Evolutionary conservation across 306 rosid species (phyloP).

Genomic region (Dalbergia cultrata): DNA sequence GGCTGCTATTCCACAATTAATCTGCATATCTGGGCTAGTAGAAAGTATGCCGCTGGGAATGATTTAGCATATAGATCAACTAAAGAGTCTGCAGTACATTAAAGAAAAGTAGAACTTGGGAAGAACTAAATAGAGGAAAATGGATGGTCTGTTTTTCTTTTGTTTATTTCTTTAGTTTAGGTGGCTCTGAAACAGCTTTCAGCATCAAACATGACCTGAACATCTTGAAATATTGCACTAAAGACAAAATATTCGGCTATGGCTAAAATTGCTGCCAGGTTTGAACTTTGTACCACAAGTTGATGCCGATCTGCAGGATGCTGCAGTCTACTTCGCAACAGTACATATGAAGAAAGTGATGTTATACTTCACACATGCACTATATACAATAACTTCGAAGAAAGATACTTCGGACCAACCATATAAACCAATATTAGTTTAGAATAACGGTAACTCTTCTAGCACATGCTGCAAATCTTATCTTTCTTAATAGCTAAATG

Average conservation of each 20-base stretch:
- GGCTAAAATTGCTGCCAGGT: neutral
- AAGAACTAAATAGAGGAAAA: neutral
- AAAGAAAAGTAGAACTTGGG: neutral
- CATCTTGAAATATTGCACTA: slow-evolving; percentile 53
- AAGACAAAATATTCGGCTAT: slow-evolving; percentile 21
- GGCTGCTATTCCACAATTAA: neutral
- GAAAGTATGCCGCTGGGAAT: neutral
- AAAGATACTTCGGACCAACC: neutral
- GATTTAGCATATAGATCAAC: slow-evolving; percentile 33
- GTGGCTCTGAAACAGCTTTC: slow-evolving; percentile 50
- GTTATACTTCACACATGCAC: neutral
- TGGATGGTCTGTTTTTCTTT: neutral
- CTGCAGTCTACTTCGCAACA: neutral
- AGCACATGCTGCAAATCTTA: neutral
- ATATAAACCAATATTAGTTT: neutral
- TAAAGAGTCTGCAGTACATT: neutral
- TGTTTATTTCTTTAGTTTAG: neutral
- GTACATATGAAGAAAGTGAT: neutral
- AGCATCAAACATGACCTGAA: slow-evolving; percentile 73
- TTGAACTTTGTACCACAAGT: neutral
- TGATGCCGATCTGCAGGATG: neutral
- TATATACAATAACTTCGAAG: neutral
- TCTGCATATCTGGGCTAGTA: neutral
- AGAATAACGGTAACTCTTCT: neutral
- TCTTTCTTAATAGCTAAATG: neutral